Base-by-base conservation (phyloP, 2,329 filamentous ascomycete genomes). In the Diplodia sapinea region DNA sequence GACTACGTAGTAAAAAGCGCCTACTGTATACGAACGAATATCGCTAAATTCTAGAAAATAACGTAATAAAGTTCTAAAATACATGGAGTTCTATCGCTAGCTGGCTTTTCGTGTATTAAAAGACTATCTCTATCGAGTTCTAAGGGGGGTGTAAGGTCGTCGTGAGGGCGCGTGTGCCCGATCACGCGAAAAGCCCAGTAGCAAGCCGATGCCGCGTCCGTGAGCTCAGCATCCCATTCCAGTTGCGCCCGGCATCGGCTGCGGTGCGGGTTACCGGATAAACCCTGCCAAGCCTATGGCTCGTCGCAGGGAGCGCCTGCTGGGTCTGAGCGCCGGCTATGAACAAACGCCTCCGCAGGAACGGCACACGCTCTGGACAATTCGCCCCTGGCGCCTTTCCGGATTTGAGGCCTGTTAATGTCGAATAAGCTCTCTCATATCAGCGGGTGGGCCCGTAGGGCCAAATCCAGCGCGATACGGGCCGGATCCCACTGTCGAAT, bases 281-380 rank as follows among this genome's bases (percentile, higher is more conserved):
- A 36, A 51, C 40, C 43, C 29, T 51, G 47, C 59, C 59, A 63
- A 63, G 59, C 26, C 43, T 20, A 29, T 63, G 59, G 47, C 59
- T 63, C 59, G 29, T 38, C 29, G 59, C 47, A 63, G 59, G 31
- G 59, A 63, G 59, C 47, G 31, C 59, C 59, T 4, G 17, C 29
- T 11, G 29, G 59, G 47, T 26, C 43, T 26, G 5, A n/a, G 47
- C 11, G 47, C 17, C 12, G 13, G 40, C 59, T 63, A 63, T 51
- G 40, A 63, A 63, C 59, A 63, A 51, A 63, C 29, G 20, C 15
- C 59, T 36, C 59, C 47, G 50, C 59, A 38, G 59, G 43, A 36
- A 33, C 26, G 33, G 59, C 51, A 36, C 47, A 38, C 47, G 8
- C 2, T 31, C 31, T 38, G 59, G 6, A 26, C 59, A 51, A 33